phyloP scores from a whole-genome alignment of 78 protist species.

The Mastigamoeba balamuthi region DNA sequence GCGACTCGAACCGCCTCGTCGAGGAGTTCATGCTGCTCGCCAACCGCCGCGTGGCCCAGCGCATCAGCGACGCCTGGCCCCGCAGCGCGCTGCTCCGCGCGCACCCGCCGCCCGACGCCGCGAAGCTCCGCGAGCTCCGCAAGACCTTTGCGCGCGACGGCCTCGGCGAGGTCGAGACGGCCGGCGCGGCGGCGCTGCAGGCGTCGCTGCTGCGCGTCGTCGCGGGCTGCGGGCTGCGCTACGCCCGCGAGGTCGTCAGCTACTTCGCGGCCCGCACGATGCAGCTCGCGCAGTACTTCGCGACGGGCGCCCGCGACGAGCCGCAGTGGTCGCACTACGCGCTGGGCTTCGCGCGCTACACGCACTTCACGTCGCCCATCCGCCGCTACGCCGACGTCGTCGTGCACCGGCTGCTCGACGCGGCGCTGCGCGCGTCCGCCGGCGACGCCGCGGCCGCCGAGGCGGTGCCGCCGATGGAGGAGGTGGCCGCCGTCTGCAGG shows the following conservation, averaged over 20 bases:
- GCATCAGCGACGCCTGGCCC: slow-evolving; percentile 46
- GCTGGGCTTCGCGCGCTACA: slow-evolving; percentile 69
- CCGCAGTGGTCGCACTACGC: slow-evolving; percentile 58
- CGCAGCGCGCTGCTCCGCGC: slow-evolving; percentile 66
- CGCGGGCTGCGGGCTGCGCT: neutral
- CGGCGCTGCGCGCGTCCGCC: slow-evolving; percentile 16
- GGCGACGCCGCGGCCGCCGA: neutral
- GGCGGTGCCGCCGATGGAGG: neutral
- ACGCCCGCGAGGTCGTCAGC: slow-evolving; percentile 13
- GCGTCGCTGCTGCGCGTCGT: slow-evolving; percentile 17
- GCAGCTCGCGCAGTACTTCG: slow-evolving; percentile 80
- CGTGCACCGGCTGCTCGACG: slow-evolving; percentile 78
- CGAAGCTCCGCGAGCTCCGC: slow-evolving; percentile 2
- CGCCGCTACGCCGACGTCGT: slow-evolving; percentile 84
- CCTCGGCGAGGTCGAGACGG: neutral
- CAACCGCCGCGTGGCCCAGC: slow-evolving; percentile 77
- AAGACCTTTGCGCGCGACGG: slow-evolving; percentile 21
- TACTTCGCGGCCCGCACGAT: slow-evolving; percentile 72
- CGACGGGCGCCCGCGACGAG: slow-evolving; percentile 24
- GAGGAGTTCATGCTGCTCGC: slow-evolving; percentile 95
- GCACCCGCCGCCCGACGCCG: slow-evolving; percentile 69
- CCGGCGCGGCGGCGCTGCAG: neutral
- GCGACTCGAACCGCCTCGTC: slow-evolving; percentile 50
- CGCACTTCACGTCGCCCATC: slow-evolving; percentile 99
- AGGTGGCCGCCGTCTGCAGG: neutral